Conservation (phyloP, 129 eudicot species). For the Ambrosia artemisiifolia region DNA sequence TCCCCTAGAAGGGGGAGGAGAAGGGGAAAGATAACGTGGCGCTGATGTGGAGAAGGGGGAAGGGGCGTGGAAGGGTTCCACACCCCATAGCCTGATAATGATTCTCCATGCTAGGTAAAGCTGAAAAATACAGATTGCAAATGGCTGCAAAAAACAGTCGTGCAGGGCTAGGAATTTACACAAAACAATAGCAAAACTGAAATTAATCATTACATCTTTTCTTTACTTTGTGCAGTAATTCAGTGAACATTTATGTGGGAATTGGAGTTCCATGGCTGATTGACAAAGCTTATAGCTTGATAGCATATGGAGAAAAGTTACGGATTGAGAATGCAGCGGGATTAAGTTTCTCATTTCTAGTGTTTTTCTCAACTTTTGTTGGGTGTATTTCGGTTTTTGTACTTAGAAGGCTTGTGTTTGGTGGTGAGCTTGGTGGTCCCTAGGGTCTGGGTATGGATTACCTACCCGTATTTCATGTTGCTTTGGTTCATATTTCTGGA, state of each 20-base stretch:
- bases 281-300: slow-evolving; percentile 70
- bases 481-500: slow-evolving; percentile 80
- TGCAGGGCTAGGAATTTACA: no score
- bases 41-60: no score
- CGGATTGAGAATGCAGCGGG: slow-evolving; percentile 63
- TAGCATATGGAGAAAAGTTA: slow-evolving; percentile 65
- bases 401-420: slow-evolving; percentile 60
- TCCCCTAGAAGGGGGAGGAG: no score
- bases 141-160: no score
- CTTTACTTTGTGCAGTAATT: slow-evolving; percentile 52
- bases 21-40: no score
- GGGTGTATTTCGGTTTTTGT: slow-evolving; percentile 70
- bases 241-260: slow-evolving; percentile 96
- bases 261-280: slow-evolving; percentile 96
- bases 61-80: no score
- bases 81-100: no score
- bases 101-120: no score
- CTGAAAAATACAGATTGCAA: no score
- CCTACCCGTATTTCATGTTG: slow-evolving; percentile 61
- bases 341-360: slow-evolving; percentile 79
- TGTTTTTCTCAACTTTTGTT: slow-evolving; percentile 75
- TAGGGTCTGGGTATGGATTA: slow-evolving; percentile 78
- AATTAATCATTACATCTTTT: background rate
- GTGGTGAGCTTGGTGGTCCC: slow-evolving; percentile 97
- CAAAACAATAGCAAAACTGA: background rate